A percentile compares a stretch with the other conserved stretches of the same genome.
These are phyloP conservation scores for Malus orientalis DNA, from an alignment of 306 rosid genomes.

Conservation along the genomic window DNA sequence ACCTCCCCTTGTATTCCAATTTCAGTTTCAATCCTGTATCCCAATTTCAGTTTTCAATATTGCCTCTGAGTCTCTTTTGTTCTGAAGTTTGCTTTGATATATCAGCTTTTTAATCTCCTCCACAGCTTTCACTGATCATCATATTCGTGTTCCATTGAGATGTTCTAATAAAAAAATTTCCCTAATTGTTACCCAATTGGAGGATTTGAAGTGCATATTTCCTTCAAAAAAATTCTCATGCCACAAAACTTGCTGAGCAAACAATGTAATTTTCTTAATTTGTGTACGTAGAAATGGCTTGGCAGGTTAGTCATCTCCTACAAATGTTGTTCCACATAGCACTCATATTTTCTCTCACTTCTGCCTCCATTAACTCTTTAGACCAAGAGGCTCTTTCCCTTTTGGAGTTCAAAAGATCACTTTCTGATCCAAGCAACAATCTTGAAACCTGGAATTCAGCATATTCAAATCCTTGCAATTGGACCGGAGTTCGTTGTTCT, in stretches of 20 bases:
- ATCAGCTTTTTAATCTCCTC: neutral
- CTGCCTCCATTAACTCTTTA: slow-evolving; percentile 28
- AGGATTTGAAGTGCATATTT: neutral
- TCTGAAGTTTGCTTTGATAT: neutral
- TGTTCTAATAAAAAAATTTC: neutral
- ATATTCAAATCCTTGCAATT: slow-evolving; percentile 54
- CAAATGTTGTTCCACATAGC: slow-evolving; percentile 21
- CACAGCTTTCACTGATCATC: neutral
- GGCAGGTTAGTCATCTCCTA: slow-evolving; percentile 8
- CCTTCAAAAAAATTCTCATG: neutral
- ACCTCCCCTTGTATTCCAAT: neutral
- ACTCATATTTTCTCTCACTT: slow-evolving; percentile 20
- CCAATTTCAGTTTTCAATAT: neutral
- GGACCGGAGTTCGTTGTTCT: slow-evolving; percentile 58
- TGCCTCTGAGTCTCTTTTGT: neutral
- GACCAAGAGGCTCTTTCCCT: slow-evolving; percentile 49
- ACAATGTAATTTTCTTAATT: neutral
- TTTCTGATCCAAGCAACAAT: slow-evolving; percentile 35
- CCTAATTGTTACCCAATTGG: neutral
- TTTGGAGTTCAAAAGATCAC: slow-evolving; percentile 40
- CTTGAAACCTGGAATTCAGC: slow-evolving; percentile 55
- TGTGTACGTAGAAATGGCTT: slow-evolving; percentile 23
- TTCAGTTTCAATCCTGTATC: neutral
- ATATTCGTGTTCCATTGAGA: neutral
- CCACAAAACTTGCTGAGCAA: neutral